These are phyloP conservation scores for Rhizopogon vesiculosus DNA, from an alignment of 768 basidiomycete genomes.

Conservation along the genomic window DNA sequence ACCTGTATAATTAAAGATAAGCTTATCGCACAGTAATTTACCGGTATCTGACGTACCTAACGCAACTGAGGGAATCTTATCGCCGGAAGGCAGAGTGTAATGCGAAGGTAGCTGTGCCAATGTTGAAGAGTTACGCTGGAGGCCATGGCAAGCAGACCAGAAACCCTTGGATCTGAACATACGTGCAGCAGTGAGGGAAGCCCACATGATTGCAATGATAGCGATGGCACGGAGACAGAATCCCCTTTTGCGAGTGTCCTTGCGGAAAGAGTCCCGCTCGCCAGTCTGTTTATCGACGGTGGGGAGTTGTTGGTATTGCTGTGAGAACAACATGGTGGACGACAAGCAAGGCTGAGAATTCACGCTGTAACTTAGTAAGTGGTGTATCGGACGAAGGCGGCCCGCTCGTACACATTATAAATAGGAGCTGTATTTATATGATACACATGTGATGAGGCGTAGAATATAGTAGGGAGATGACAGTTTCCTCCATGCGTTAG, in stretches of 20 bases:
- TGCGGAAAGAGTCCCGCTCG: background rate
- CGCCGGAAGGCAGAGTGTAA: slow-evolving; percentile 61
- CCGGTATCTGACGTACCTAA: slow-evolving; percentile 37
- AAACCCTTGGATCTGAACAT: slow-evolving; percentile 16
- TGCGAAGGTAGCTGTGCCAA: slow-evolving; percentile 35
- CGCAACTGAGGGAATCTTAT: slow-evolving; percentile 63
- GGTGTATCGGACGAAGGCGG: too few species aligned
- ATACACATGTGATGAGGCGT: too few species aligned
- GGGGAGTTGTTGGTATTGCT: slow-evolving; percentile 21
- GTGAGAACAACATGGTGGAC: slow-evolving; percentile 16
- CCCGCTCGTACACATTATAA: too few species aligned
- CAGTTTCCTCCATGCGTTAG: too few species aligned
- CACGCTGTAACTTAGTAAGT: too few species aligned
- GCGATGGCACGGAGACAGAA: slow-evolving; percentile 18
- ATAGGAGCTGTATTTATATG: too few species aligned
- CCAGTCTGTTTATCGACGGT: slow-evolving; percentile 12
- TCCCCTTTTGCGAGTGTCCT: slow-evolving; percentile 12
- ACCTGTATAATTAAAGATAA: slow-evolving; percentile 30
- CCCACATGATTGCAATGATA: slow-evolving; percentile 17
- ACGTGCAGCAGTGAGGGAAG: slow-evolving; percentile 12
- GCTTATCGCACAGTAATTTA: background rate
- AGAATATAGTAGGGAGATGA: too few species aligned
- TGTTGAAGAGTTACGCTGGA: slow-evolving; percentile 16
- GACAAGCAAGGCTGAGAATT: background rate
- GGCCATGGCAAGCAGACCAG: slow-evolving; percentile 13